Conservation (phyloP, 148 eudicot genomes). For the Limonium bicolor region DNA sequence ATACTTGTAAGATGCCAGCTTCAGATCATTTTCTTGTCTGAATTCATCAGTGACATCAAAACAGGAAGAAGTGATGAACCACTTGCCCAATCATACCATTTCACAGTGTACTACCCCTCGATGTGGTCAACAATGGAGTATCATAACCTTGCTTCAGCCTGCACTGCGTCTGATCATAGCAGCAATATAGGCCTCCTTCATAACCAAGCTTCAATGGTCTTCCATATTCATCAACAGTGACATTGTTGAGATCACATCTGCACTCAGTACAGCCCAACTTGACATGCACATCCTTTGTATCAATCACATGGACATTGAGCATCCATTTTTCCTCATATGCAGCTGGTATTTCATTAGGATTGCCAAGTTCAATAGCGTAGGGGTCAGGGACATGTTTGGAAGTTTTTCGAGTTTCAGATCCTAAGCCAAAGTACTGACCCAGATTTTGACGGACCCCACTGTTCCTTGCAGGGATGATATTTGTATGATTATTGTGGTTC, state of each 20-base stretch:
- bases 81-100: constrained; percentile 74
- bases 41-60: constrained; percentile 61
- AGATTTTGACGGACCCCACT: constrained; percentile 38
- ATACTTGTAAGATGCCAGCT: too few species aligned
- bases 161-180: constrained; percentile 56
- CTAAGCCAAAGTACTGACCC: constrained; percentile 65
- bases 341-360: constrained; percentile 36
- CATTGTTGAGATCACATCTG: constrained; percentile 66
- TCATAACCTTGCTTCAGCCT: constrained; percentile 32
- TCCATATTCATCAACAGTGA: constrained; percentile 29
- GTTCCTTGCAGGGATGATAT: constrained; percentile 17
- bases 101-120: constrained; percentile 43
- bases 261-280: constrained; percentile 71
- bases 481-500: constrained; percentile 13
- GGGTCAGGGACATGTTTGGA: constrained; percentile 57
- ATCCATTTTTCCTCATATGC: constrained; percentile 77
- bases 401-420: constrained; percentile 82
- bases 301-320: constrained; percentile 76
- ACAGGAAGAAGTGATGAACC: constrained; percentile 48
- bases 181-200: constrained; percentile 60
- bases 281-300: constrained; percentile 59
- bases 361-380: constrained; percentile 66
- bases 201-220: constrained; percentile 26
- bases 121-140: too few species aligned
- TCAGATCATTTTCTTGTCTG: too few species aligned